Base-by-base conservation (phyloP, 306 rosid species). In the Pyrus communis region DNA sequence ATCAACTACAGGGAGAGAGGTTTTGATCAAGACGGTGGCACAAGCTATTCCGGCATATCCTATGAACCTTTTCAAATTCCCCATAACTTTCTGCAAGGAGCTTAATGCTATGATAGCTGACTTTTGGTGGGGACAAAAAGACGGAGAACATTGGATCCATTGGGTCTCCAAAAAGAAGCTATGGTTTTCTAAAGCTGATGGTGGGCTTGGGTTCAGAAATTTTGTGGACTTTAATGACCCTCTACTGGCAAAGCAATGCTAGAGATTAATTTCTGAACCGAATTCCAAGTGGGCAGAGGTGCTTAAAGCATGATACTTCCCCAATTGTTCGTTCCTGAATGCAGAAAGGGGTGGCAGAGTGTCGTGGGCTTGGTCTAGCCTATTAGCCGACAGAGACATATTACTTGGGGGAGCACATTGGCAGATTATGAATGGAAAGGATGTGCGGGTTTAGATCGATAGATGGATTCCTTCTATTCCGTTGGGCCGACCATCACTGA, bases 401-500 rank as follows among this genome's bases (percentile, higher is more conserved):
- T 3, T 49, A 1, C 6, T 15, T 49, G 2, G 19, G 55, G 55
- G 55, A 15, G 15, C 19, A 12, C 21, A 4, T 49, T 49, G 55
- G 55, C 55, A 49, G 19, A 15, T 49, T 2, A 12, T 49, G 19
- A 49, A 49, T 14, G 7, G 55, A 3, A 49, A 21, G 4, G 19
- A 43, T 8, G 55, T 49, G 7, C 0, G 21, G 19, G 6, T 49
- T 13, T 49, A 7, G 55, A 1, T 12, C 0, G 2, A 49, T 15
- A 3, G 21, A 3, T 14, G 55, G 55, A 14, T 49, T 1, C 55
- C 55, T 4, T 49, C 6, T 3, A 15, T 49, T 42, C 45, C 13
- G 0, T 42, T 0, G 1, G 3, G 12, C 0, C 1, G 13, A 0
- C 45, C 12, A 2, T 10, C 45, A 0, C 1, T 3, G 3, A 9